Percentiles rank a stretch among this genome's conserved stretches.
Evolutionary conservation across 1,284 basidiomycete species (phyloP).

Genomic region (Volvariella surrecta): DNA sequence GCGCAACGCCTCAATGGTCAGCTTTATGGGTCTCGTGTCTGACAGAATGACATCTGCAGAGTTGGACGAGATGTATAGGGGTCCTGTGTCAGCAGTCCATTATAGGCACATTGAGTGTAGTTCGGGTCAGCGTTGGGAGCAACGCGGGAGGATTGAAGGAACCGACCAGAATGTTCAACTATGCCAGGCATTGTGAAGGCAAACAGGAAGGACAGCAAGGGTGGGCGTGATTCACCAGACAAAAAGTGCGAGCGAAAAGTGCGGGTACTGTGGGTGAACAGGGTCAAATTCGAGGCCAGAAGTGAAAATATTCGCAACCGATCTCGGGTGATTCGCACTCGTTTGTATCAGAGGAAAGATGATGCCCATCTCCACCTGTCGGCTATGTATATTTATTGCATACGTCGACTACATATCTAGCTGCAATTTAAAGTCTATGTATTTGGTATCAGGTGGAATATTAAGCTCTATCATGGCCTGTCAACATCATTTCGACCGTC

Average conservation of each 20-base stretch:
- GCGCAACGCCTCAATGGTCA: conserved; percentile 64
- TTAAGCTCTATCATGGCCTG: too few relatives aligned
- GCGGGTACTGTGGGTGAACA: too few relatives aligned
- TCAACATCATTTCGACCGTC: conserved; percentile 19
- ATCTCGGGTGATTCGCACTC: too few relatives aligned
- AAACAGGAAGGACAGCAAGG: conserved; percentile 14
- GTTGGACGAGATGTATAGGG: conserved; percentile 67
- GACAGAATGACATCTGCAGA: conserved; percentile 87
- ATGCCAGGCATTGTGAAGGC: conserved; percentile 27
- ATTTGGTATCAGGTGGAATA: too few relatives aligned
- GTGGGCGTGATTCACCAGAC: conserved; percentile 6
- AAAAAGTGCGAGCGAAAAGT: conserved; percentile 1
- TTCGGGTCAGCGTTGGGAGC: conserved; percentile 5
- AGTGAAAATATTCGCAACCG: too few relatives aligned
- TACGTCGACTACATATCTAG: too few relatives aligned
- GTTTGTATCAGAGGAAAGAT: too few relatives aligned
- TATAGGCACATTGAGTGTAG: conserved; percentile 3
- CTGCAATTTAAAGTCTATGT: too few relatives aligned
- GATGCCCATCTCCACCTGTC: too few relatives aligned
- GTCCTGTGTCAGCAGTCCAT: conserved; percentile 27
- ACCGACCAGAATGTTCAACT: conserved; percentile 27
- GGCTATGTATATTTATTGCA: too few relatives aligned
- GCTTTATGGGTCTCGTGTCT: conserved; percentile 82
- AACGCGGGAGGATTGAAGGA: background rate
- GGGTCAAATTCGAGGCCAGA: too few relatives aligned